Percentiles rank a stretch among this genome's conserved stretches.
Conservation (phyloP, 164 flowering plant species). For the Akebia trifoliata region DNA sequence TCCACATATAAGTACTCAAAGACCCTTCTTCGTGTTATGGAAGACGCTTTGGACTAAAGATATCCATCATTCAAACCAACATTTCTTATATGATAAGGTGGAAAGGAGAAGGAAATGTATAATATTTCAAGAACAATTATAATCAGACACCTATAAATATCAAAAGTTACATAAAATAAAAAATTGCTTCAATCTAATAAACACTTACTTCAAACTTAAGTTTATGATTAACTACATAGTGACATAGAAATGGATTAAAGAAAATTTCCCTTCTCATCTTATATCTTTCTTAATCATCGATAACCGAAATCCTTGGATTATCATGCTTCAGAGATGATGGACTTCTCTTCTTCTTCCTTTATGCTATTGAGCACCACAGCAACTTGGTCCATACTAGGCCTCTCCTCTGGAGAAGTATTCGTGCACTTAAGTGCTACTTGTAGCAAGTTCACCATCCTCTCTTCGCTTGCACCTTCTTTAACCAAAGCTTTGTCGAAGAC, state of each 20-base stretch:
- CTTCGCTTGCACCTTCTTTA: conserved; percentile 50
- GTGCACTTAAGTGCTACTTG: conserved; percentile 63
- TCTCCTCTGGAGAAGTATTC: conserved; percentile 31
- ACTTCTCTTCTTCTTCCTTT: conserved; percentile 50
- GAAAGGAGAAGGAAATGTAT: no score
- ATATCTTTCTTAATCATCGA: neutral
- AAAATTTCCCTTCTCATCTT: neutral
- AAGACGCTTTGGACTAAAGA: no score
- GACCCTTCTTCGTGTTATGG: no score
- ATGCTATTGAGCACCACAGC: conserved; percentile 36
- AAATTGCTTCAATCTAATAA: no score
- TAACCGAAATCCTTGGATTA: neutral
- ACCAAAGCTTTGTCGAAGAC: conserved; percentile 51
- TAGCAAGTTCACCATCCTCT: conserved; percentile 60
- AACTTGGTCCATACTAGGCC: conserved; percentile 51
- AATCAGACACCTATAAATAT: no score
- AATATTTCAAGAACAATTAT: no score
- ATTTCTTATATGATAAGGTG: no score
- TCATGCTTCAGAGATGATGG: conserved; percentile 23
- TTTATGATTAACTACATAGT: no score
- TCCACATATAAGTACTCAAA: no score
- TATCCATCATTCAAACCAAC: no score
- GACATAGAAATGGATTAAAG: neutral
- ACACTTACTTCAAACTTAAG: no score
- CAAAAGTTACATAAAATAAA: no score